Base-by-base conservation (phyloP, 352 stramenopile species). In the Globisporangium barbulae region DNA sequence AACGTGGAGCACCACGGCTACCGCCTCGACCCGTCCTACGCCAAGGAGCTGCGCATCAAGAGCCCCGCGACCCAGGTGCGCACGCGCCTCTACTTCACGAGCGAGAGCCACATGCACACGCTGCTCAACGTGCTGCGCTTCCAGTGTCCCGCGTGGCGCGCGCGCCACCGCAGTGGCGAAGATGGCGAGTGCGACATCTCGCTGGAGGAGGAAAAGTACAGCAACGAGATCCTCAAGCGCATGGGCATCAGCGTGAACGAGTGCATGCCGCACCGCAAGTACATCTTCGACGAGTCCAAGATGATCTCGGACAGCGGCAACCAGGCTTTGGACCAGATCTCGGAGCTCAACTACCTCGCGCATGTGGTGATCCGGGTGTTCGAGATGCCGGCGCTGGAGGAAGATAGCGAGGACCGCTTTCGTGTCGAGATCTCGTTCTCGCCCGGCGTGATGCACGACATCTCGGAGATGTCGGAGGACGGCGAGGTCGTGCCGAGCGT, bases 71-170 rank as follows among this genome's bases (percentile, higher is more conserved):
- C 83, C 9, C 85, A 93, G 68, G 84, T 96, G 59, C 94, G 98
- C 64, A 99, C 97, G 31, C 89, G 98, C 5, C 79, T 99, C 19
- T 99, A 99, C 74, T 99, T 99, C 68, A 99, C 98, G 17, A 99
- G 93, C 48, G 98, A 99, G 78, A 94, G 83, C 61, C 98, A 99
- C 78, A 83, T 99, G 60, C 97, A 99, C 74, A 97, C 96, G 30
- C 76, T 99, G 37, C 77, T 99, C 55, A 99, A 99, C 75, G 96
- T 99, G 31, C 77, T 99, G 25, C 83, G 97, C 6, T 97, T 97
- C 67, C 85, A 94, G 64, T 94, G 87, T 55, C 71, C 80, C 28
- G 83, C 79, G 33, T 93, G 84, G 86, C 74, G 75, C 19, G 76
- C 73, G 2, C 79, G 84, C 1, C 81, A 89, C 53, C 71, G 88